Evolutionary conservation across 352 stramenopile genomes (phyloP).

Genomic region (Phytophthora ramorum): DNA sequence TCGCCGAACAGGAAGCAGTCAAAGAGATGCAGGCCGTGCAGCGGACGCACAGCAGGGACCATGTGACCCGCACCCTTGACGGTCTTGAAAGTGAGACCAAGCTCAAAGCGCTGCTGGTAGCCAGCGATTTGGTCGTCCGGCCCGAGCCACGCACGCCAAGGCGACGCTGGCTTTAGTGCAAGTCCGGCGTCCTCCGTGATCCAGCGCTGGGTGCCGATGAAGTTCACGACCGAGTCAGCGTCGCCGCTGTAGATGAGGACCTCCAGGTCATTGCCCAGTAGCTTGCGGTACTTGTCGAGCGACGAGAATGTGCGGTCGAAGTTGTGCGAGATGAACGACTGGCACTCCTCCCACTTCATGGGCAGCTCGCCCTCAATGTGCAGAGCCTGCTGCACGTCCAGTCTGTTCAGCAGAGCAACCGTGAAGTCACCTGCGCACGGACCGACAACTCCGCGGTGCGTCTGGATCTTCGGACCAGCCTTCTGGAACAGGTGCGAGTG

Average conservation of each 20-base stretch:
- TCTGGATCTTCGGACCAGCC: constrained; percentile 35
- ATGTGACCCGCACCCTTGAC: constrained; percentile 93
- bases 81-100: constrained; percentile 86
- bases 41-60: constrained; percentile 70
- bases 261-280: constrained; percentile 54
- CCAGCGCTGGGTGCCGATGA: constrained; percentile 87
- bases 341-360: constrained; percentile 67
- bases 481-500: constrained; percentile 43
- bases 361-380: constrained; percentile 55
- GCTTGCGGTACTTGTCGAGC: constrained; percentile 67
- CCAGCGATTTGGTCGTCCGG: constrained; percentile 82
- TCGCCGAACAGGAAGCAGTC: constrained; percentile 77
- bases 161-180: constrained; percentile 42
- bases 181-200: constrained; percentile 58
- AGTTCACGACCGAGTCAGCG: constrained; percentile 77
- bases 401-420: constrained; percentile 51
- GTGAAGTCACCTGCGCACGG: constrained; percentile 70
- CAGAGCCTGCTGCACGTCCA: constrained; percentile 59
- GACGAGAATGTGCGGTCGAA: constrained; percentile 58
- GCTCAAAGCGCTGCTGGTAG: constrained; percentile 82
- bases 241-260: constrained; percentile 77
- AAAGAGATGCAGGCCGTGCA: constrained; percentile 71
- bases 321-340: constrained; percentile 50
- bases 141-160: constrained; percentile 64
- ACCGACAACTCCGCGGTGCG: constrained; percentile 57